These are phyloP conservation scores for Anastatica hierochuntica DNA, from an alignment of 345 rosid genomes.

Conservation along the genomic window DNA sequence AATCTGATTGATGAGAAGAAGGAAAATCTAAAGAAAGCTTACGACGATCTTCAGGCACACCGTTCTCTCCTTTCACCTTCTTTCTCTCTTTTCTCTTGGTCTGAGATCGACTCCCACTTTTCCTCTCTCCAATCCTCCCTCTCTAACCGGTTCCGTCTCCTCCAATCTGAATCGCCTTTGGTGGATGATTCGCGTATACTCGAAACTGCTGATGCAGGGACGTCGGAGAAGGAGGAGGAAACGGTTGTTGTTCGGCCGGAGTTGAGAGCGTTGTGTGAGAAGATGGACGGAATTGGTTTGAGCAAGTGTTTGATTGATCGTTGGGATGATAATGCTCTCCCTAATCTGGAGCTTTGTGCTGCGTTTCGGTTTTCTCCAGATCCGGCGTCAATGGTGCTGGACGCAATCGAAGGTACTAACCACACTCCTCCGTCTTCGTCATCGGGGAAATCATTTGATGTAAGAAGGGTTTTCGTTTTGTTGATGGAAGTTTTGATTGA, in stretches of 20 bases:
- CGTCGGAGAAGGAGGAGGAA: not conserved
- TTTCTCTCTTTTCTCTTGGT: conserved; percentile 50
- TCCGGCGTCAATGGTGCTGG: conserved; percentile 48
- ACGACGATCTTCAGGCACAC: conserved; percentile 51
- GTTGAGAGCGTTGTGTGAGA: conserved; percentile 45
- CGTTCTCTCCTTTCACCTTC: conserved; percentile 38
- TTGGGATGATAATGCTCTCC: conserved; percentile 30
- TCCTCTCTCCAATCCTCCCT: conserved; percentile 35
- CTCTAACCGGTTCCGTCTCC: conserved; percentile 36
- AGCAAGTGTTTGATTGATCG: conserved; percentile 30
- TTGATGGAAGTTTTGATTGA: conserved; percentile 47
- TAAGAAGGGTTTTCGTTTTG: conserved; percentile 40
- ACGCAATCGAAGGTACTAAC: conserved; percentile 48
- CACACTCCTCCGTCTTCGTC: not conserved
- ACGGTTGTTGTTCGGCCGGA: conserved; percentile 28
- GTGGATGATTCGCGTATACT: not conserved
- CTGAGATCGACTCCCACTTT: conserved; percentile 62
- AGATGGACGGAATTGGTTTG: conserved; percentile 51
- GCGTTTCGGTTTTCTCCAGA: conserved; percentile 37
- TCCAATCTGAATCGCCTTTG: conserved; percentile 28
- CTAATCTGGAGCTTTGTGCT: conserved; percentile 31
- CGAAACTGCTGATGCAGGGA: not conserved
- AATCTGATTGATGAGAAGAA: conserved; percentile 42
- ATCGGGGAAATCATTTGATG: conserved; percentile 5
- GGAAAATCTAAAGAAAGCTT: conserved; percentile 44